Conservation (phyloP, 75 land plant species). For the Selaginella tamariscina region DNA sequence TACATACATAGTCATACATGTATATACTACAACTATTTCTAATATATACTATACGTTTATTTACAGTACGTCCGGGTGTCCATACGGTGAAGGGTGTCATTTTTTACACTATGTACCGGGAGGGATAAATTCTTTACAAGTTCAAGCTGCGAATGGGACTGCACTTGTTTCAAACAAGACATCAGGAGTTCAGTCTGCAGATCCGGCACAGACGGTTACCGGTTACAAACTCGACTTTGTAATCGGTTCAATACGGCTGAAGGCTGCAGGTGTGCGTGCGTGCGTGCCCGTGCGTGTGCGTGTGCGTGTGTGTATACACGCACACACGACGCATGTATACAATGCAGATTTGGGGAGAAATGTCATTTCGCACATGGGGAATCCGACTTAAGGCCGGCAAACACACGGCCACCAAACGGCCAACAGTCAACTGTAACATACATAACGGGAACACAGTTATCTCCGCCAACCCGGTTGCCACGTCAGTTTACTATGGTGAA, state of each 20-base stretch:
- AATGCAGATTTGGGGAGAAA: conserved; percentile 10
- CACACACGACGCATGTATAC: too few species aligned
- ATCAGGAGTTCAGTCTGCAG: background rate
- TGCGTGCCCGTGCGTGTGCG: too few species aligned
- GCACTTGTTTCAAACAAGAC: background rate
- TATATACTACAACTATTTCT: background rate
- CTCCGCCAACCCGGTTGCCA: conserved; percentile 1
- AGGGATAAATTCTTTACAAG: background rate
- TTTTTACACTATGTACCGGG: background rate
- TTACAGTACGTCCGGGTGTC: conserved; percentile 6
- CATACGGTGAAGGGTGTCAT: conserved; percentile 10
- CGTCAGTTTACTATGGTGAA: conserved; percentile 9
- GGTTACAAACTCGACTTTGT: conserved; percentile 28
- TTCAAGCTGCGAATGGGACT: background rate
- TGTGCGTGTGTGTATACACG: too few species aligned
- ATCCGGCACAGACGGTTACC: conserved; percentile 16
- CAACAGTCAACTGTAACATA: background rate
- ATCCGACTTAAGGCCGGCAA: conserved; percentile 2
- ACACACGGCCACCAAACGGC: background rate
- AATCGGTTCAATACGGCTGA: conserved; percentile 22
- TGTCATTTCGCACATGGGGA: conserved; percentile 13
- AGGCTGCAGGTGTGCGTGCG: conserved; percentile 33
- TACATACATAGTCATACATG: too few species aligned
- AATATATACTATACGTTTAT: background rate
- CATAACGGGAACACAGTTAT: conserved; percentile 1